Base-by-base conservation (phyloP, 495 filamentous ascomycete species). In the Aspergillus homomorphus region DNA sequence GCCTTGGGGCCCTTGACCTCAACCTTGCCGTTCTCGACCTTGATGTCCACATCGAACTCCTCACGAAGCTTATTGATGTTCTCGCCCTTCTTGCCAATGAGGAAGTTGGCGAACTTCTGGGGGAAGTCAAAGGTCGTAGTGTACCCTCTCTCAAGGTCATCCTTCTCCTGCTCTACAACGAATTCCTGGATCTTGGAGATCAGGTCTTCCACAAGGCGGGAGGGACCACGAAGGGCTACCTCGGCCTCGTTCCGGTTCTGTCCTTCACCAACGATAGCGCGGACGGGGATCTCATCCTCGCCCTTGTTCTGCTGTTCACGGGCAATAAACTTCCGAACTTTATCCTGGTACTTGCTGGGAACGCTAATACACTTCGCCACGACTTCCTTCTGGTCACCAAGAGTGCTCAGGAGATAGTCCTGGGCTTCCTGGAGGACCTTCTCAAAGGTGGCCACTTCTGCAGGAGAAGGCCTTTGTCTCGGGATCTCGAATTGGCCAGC, bases 31-130 rank as follows among this genome's bases (percentile, higher is more conserved):
- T 87, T 84, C 58, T 84, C 79, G 33, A 98, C 84, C 67, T 95
- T 89, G 63, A 99, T 97, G 45, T 98, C 94, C 30, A 99, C 95
- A 69, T 98, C 95, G 63, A 95, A 96, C 68, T 94, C 91, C 30
- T 98, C 94, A 18, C 92, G 89, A n/a, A 96, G 79, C 68, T 95
- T 92, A 59, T 90, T 90, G 74, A 98, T 94, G 71, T 93, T 93
- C 74, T 92, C 92, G 22, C 94, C 94, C 42, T 86, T 84, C 69
- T 89, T 90, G 57, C 94, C 94, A 62, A 99, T 97, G 18, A 99
- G 80, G 69, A 92, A 86, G 66, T 95, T 95, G 56, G 92, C 91
- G 61, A 85, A 95, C 71, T 96, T 96, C 64, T 94, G 88, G 5
- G 94, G 94, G 77, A 92, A 99, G 54, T 94, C 90, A 60, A 96